Base-by-base conservation (phyloP, 2,329 filamentous ascomycete species). In the Pseudophaeomoniella oleicola region DNA sequence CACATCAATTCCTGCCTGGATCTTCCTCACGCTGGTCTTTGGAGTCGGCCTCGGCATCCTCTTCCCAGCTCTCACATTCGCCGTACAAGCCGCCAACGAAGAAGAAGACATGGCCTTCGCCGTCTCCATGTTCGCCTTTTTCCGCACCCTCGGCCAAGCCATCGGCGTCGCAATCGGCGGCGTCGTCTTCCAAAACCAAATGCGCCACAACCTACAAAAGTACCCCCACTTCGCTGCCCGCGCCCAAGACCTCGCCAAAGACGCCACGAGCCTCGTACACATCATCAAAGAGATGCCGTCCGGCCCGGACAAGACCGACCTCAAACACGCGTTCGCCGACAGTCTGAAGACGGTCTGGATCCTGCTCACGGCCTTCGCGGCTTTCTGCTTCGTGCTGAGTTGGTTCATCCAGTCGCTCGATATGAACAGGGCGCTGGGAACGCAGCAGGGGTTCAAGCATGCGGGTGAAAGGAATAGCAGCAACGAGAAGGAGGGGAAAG, bases 1-100 rank as follows among this genome's bases (percentile, higher is more conserved):
- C 34, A 48, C 45, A 12, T 37, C 17, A 5, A 63, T 71, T 2
- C 55, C 60, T 0, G 55, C 57, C 14, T 78, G 75, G 69, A 38
- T 52, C 51, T n/a, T 60, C 56, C 35, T 58, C 53, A 39, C 51
- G 17, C 61, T 84, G 37, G 71, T 84, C 42, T 71, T 79, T 50
- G 76, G 76, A 18, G 69, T 82, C 39, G 72, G 72, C 50, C 74
- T 78, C 32, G 66, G 78, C 44, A 78, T 83, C 60, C 77, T 77
- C 46, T 70, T 78, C 41, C 39, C 78, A 0, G 62, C 68, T n/a
- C 71, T 79, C 57, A 65, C 62, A 0, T 69, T 79, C 19, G 67
- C 71, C 2, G 67, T 81, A 16, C 78, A 83, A 53, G 76, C 77
- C 5, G 63, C 73, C 1, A 64, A 69, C 2, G 59, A 63, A 1